Conservation (phyloP, 768 basidiomycete species). For the Lactarius akahatsu region DNA sequence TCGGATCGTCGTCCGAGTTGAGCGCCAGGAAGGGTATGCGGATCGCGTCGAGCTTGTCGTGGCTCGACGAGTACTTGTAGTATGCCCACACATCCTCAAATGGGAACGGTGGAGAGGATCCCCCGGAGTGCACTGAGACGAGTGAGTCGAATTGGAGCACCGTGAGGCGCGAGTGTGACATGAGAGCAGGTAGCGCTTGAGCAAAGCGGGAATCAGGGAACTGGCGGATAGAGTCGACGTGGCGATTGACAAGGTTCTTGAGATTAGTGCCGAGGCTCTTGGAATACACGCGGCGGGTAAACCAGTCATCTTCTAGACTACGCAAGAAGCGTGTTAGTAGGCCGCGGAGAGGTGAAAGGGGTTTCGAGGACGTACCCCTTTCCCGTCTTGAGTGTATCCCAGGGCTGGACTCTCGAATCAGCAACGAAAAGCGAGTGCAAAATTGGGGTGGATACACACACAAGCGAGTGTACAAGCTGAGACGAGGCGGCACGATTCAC, state of each 20-base stretch:
- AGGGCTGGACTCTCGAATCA: conserved; percentile 40
- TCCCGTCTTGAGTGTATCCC: conserved; percentile 43
- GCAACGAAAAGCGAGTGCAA: conserved; percentile 20
- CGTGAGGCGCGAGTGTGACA: conserved; percentile 51
- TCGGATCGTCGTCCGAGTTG: conserved; percentile 84
- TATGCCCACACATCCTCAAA: conserved; percentile 48
- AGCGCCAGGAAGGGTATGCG: conserved; percentile 73
- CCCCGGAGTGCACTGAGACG: conserved; percentile 67
- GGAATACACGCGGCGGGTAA: conserved; percentile 67
- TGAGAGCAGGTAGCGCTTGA: conserved; percentile 45
- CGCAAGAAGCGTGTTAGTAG: background rate
- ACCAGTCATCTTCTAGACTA: conserved; percentile 56
- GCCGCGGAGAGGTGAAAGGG: conserved; percentile 18
- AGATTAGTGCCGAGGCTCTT: conserved; percentile 80
- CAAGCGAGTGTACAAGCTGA: conserved; percentile 72
- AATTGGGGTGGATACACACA: conserved; percentile 45
- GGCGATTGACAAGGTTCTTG: conserved; percentile 53
- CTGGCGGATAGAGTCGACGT: conserved; percentile 45
- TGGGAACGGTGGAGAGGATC: conserved; percentile 52
- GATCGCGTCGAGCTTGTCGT: conserved; percentile 58
- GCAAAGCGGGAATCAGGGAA: conserved; percentile 53
- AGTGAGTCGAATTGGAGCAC: conserved; percentile 58
- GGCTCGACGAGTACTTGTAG: conserved; percentile 57
- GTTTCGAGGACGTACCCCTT: conserved; percentile 31
- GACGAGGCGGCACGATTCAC: conserved; percentile 56